These are phyloP conservation scores for Suhomyces sp. DNA, from an alignment of 805 yeast species.

Conservation along the genomic window DNA sequence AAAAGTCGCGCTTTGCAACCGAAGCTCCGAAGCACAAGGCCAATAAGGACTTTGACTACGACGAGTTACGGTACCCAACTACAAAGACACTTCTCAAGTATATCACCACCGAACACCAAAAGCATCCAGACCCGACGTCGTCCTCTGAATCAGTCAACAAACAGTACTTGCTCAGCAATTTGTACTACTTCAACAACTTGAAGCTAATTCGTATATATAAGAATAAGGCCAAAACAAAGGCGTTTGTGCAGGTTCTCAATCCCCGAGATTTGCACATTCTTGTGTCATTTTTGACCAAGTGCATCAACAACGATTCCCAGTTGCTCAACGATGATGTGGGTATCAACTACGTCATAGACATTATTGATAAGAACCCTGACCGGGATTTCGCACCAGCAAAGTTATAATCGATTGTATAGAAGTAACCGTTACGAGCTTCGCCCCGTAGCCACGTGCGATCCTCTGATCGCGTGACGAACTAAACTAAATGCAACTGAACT, in stretches of 20 bases:
- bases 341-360: conserved; percentile 32
- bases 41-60: conserved; percentile 8
- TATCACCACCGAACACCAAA: conserved; percentile 15
- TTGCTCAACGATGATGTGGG: conserved; percentile 16
- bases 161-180: conserved; percentile 39
- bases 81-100: conserved; percentile 31
- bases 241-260: conserved; percentile 34
- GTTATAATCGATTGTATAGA: background rate
- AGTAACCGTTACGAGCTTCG: background rate
- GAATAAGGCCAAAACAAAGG: conserved; percentile 40
- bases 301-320: conserved; percentile 12
- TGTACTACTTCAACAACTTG: conserved; percentile 37
- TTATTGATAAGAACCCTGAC: conserved; percentile 29
- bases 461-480: background rate
- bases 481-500: no score
- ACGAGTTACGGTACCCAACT: conserved; percentile 24
- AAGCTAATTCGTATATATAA: conserved; percentile 35
- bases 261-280: conserved; percentile 26
- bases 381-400: background rate
- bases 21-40: conserved; percentile 4
- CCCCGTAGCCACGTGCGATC: background rate
- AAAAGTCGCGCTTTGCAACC: conserved; percentile 13
- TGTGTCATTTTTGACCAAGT: conserved; percentile 19
- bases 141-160: conserved; percentile 36
- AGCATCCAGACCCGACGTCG: conserved; percentile 11